Base-by-base conservation (phyloP, 2,329 filamentous ascomycete species). In the Talaromyces sp. region DNA sequence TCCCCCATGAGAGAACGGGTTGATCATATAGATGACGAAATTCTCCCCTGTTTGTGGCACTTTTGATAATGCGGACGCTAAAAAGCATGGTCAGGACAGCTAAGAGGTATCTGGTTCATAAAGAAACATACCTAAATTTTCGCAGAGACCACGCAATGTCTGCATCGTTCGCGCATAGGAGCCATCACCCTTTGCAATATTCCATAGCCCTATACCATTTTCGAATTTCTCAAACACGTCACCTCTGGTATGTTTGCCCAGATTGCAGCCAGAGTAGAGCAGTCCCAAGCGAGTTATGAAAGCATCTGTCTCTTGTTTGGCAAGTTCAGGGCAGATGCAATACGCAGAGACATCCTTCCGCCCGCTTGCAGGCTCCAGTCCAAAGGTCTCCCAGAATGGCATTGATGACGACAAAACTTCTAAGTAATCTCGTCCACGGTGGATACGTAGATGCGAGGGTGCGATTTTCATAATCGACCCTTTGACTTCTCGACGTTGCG, bases 341-440 rank as follows among this genome's bases (percentile, higher is more conserved):
- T 85, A 86, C 0, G 82, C 79, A 24, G 82, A 80, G n/a, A 88
- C 74, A 70, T 88, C 80, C 71, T 88, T 88, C 1, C 79, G 66
- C 1, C 84, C 83, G 70, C 80, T 82, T 45, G 81, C 79, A 39
- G 87, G 87, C 47, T 83, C 82, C 10, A 89, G 75, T 19, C 84
- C 84, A 47, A 88, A 81, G 1, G 84, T 81, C 67, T 88, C 85
- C 87, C 87, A 88, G 69, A 88, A 88, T 2, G 79, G 75, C 58
- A 87, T 71, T 4, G 85, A 83, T 9, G 85, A 78, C 3, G 85
- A 83, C 14, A 87, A 77, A 59, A 86, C 75, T 67, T 87, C 85
- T 72, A 86, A 80, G 8, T 76, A 79, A 43, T 79, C 78, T 45
- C 84, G 82, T 9, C 81, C 82, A 37, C 86, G 82, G 61, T 82